These are phyloP conservation scores for Akanthomyces lecanii DNA, from an alignment of 2,329 filamentous ascomycete species.

Conservation along the genomic window DNA sequence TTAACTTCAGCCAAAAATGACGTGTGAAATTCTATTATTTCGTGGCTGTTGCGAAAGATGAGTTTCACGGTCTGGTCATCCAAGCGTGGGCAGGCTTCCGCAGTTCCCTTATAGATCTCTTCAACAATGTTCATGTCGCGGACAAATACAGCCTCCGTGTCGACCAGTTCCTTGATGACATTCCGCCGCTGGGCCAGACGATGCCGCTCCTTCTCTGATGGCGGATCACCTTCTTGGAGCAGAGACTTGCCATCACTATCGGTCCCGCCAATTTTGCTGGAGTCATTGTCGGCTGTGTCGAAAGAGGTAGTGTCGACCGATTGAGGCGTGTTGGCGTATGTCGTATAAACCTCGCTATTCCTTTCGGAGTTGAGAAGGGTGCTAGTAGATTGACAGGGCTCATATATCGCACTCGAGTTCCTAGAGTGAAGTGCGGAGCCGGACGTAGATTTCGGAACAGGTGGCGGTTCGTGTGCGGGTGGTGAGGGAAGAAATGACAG, in stretches of 20 bases:
- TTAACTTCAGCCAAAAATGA: constrained; percentile 76
- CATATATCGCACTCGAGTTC: constrained; percentile 38
- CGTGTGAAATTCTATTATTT: constrained; percentile 83
- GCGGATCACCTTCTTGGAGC: constrained; percentile 36
- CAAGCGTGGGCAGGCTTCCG: constrained; percentile 73
- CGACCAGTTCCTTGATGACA: constrained; percentile 85
- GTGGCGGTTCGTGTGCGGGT: constrained; percentile 49
- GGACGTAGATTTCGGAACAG: constrained; percentile 38
- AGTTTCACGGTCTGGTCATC: constrained; percentile 80
- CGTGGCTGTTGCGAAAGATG: constrained; percentile 88
- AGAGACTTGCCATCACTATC: constrained; percentile 36
- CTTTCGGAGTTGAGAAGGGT: constrained; percentile 42
- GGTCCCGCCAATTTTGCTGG: constrained; percentile 30
- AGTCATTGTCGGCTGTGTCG: constrained; percentile 38
- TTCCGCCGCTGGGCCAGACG: constrained; percentile 77
- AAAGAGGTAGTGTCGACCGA: constrained; percentile 46
- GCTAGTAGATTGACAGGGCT: constrained; percentile 35
- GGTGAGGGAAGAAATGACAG: constrained; percentile 37
- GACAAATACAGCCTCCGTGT: constrained; percentile 87
- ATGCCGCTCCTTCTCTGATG: constrained; percentile 55
- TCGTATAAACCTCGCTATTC: constrained; percentile 42
- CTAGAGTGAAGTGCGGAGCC: constrained; percentile 36
- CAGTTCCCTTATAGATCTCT: constrained; percentile 95
- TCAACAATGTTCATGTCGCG: constrained; percentile 96
- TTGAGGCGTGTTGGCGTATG: constrained; percentile 40